Evolutionary conservation across 2,329 filamentous ascomycete species (phyloP), one percentile per base, ranked within the genome.

Genomic region (Neurospora sp.): DNA sequence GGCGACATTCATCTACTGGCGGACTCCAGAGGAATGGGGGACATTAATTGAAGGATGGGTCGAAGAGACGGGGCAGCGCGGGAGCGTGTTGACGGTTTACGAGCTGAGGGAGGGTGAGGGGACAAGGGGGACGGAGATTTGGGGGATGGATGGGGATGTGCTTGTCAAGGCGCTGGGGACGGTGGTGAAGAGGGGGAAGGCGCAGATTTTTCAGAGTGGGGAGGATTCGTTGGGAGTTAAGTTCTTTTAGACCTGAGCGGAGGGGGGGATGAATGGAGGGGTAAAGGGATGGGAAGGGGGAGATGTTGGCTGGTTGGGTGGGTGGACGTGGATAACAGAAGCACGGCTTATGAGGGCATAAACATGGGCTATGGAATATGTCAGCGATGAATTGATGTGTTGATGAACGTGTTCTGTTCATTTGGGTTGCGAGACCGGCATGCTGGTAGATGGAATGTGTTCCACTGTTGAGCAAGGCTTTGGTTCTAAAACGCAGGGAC

Each of bases 211-310:
- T 82, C 87, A 89, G 69, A 62, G 52, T 62, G 52, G 52, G 8
- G 93, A 95, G 76, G 93, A 95, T 78, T 91, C 92, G 72, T 89
- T 92, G 77, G 96, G 96, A 76, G 93, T 98, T 74, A 99, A 99
- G 83, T 98, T 99, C 83, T 98, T 98, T 79, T 97, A 58, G 8
- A 17, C 28, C 52, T 17, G 28, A 28, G 28, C 28, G 23, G 23
- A 17, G 52, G 13, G 28, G 15, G 23, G 4, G 42, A 46, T 46
- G 8, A n/a, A 19, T 43, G 42, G 13, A n/a, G 15, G 42, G 17
- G 4, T 33, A 38, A n/a, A 19, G 33, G 52, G 23, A 36, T 58
- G 52, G 52, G 13, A 52, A 52, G 11, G 23, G 6, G 19, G 43
- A 5, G 43, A 8, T 2, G 10, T 52, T 52, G 19, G 19, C n/a